Evolutionary conservation across 768 basidiomycete genomes (phyloP), one percentile per base, ranked within the genome.

Genomic region (Tremella yokohamensis): DNA sequence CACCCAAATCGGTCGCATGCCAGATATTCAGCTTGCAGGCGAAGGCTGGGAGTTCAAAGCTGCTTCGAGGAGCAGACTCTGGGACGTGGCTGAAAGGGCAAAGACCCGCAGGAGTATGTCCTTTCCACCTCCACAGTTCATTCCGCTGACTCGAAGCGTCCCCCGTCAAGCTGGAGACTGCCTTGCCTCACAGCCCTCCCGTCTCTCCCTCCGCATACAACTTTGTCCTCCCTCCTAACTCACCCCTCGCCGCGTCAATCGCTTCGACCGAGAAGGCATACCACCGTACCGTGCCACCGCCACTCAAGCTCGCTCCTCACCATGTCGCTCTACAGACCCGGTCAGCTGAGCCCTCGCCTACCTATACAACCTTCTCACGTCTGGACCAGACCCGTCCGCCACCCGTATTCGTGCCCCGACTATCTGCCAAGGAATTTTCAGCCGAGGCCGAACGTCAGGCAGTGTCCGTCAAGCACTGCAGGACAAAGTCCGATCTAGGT

Each of bases 291-390:
- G 29, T 34, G 29, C 29, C 29, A 11, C 29, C 29, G 29, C 29
- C 29, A 34, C 29, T 34, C 29, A 34, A 34, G 29, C 29, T 34
- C 11, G 29, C 29, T 34, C 29, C 29, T 34, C 29, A 34, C 29
- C 29, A 34, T 4, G 29, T 34, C 29, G 61, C 63, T 2, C 51
- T 62, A 13, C 62, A 44, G 44, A 69, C 70, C 22, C 62, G 63
- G 11, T 72, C 70, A 2, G 70, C 67, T 24, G 67, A 72, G 26
- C 70, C 70, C 1, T 69, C 67, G 8, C 70, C 70, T 4, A 63
- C 61, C 16, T 56, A 63, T n/a, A 60, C 64, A 2, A 69, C 65
- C 16, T 72, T 72, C 34, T 62, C 67, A 0, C 52, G 48, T 15
- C 42, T 72, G 11, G 70, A 72, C 47, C 70, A 69, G 40, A 40